Evolutionary conservation across 495 filamentous ascomycete species (phyloP).

Genomic region (Aspergillus hancockii): DNA sequence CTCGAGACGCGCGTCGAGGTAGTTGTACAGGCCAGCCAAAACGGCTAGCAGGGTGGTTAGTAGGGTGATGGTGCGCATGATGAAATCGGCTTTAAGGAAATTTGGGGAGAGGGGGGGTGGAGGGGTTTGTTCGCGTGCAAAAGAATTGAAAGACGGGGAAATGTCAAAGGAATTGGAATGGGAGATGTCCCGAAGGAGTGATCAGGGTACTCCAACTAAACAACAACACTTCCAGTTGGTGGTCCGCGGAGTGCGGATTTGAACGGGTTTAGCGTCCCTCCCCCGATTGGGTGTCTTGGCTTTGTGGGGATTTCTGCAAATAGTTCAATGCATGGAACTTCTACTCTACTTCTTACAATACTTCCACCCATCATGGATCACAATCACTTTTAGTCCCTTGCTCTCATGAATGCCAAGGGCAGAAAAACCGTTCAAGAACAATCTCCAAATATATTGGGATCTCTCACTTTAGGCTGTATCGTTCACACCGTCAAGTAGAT

Average conservation of each 20-base stretch:
- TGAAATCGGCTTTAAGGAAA: background rate
- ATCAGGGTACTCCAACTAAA: background rate
- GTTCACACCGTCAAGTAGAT: background rate
- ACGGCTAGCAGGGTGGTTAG: slow-evolving; percentile 61
- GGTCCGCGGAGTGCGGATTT: background rate
- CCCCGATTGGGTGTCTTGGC: background rate
- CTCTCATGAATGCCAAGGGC: background rate
- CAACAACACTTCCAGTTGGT: background rate
- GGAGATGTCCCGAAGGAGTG: background rate
- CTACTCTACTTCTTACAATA: background rate
- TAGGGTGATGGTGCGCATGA: slow-evolving; percentile 48
- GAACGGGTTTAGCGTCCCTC: background rate
- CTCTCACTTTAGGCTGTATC: background rate
- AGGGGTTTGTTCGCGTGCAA: too few relatives aligned
- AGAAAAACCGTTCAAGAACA: background rate
- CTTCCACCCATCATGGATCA: background rate
- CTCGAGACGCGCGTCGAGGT: slow-evolving; percentile 67
- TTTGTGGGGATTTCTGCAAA: background rate
- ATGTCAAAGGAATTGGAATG: background rate
- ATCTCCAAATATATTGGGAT: background rate
- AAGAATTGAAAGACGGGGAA: background rate
- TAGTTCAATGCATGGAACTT: background rate
- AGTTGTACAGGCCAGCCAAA: slow-evolving; percentile 59
- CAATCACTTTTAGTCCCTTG: too few relatives aligned
- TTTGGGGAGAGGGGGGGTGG: too few relatives aligned